Conservation (phyloP, 106 monocot genomes). For the Dioscorea dumetorum region DNA sequence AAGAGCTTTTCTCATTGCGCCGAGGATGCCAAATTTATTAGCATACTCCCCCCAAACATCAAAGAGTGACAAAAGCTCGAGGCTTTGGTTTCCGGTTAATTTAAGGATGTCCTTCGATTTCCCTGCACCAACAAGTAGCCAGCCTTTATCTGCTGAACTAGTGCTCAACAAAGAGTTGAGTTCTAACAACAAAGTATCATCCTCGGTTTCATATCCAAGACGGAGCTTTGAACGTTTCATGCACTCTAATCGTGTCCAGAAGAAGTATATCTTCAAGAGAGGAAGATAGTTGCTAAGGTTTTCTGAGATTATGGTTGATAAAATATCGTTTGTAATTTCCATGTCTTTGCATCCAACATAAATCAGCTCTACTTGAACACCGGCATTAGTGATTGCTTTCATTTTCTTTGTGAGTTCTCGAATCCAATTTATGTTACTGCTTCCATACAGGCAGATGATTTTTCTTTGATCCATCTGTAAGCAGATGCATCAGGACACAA, state of each 20-base stretch:
- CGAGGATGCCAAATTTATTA: constrained; percentile 12
- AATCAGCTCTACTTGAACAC: constrained; percentile 14
- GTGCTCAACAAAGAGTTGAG: constrained; percentile 7
- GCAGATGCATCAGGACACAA: too few relatives aligned
- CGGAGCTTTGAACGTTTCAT: constrained; percentile 15
- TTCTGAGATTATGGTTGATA: constrained; percentile 16
- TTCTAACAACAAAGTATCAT: constrained; percentile 14
- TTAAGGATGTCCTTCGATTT: constrained; percentile 4
- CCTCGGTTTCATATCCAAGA: constrained; percentile 5
- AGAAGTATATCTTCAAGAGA: constrained; percentile 7
- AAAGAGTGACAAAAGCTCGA: constrained; percentile 16
- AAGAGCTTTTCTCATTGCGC: constrained; percentile 10
- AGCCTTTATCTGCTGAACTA: constrained; percentile 7
- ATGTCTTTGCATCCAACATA: constrained; percentile 15
- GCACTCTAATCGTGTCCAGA: constrained; percentile 22
- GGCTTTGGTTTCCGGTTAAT: constrained; percentile 9
- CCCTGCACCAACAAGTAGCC: constrained; percentile 17
- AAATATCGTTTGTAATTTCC: constrained; percentile 8
- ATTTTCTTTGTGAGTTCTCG: constrained; percentile 12
- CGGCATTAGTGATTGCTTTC: constrained; percentile 11
- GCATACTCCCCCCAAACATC: constrained; percentile 11
- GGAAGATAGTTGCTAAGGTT: constrained; percentile 15
- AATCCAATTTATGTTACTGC: constrained; percentile 13
- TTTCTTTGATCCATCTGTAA: constrained; percentile 17
- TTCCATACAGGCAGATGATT: constrained; percentile 26